Evolutionary conservation across 1,284 basidiomycete genomes (phyloP), one percentile per base, ranked within the genome.

Genomic region (Phylloboletellus chloephorus): DNA sequence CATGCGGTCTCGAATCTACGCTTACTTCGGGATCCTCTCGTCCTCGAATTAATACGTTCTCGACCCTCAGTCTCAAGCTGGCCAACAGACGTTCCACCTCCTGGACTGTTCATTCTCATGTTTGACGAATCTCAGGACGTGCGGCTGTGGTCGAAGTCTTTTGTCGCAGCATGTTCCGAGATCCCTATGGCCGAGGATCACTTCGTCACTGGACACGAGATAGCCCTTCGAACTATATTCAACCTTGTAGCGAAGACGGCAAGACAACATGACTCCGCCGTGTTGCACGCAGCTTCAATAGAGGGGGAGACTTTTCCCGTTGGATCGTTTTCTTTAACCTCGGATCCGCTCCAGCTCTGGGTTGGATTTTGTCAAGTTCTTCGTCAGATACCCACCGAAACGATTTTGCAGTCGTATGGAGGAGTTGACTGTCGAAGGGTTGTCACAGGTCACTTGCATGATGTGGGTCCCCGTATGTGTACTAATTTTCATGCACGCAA

Each of bases 1-100:
- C 80, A 86, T 34, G 71, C 82, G 39, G 61, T 89, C 40, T 78
- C 73, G 21, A 86, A 86, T 63, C 67, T 80, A 46, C 65, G 65
- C 16, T 63, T 89, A 31, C 68, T 89, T 30, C 67, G 64, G 28
- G 70, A 83, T 50, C 41, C 66, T 1, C 62, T 66, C 17, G 65
- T 90, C 31, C 57, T 74, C 28, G 56, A 58, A 15, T 57, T 76
- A 28, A 56, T 82, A 33, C 65, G 70, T 32, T 53, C 60, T 21
- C 60, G 64, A 23, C 56, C 69, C 30, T 70, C 73, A 7, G 54
- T 74, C 21, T 53, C 62, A 19, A 65, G 55, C 4, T 85, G 79
- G 78, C 78, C 82, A n/a, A 61, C 60, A 3, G 71, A 78, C 33
- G 64, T 71, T 19, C 63, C 78, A 24, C 75, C 80, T 15, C 67